Percentiles rank a stretch among this genome's conserved stretches.
Conservation (phyloP, 2,329 filamentous ascomycete genomes). For the Rhynchosporium agropyri region DNA sequence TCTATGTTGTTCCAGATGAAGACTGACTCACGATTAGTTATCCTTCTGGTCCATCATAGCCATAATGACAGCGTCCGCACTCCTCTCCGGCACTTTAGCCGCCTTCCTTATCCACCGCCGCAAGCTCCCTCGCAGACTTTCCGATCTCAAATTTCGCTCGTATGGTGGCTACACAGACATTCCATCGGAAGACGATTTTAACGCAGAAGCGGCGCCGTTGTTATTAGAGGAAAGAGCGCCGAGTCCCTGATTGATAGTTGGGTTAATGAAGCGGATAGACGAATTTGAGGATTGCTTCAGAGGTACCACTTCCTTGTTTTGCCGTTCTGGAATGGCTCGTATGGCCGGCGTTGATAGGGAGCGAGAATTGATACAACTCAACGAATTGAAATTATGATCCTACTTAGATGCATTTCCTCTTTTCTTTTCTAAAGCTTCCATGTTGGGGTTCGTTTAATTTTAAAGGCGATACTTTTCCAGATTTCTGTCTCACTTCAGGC, state of each 20-base stretch:
- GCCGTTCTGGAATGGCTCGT: too few species aligned
- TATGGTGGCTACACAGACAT: background rate
- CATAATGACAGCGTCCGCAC: background rate
- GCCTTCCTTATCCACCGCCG: slow-evolving; percentile 1
- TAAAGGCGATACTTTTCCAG: too few species aligned
- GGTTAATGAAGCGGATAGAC: background rate
- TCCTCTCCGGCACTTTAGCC: slow-evolving; percentile 5
- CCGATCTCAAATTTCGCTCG: background rate
- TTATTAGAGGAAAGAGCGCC: slow-evolving; percentile 4
- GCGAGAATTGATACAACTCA: too few species aligned
- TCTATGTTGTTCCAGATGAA: background rate
- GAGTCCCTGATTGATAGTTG: background rate
- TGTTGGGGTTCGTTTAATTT: too few species aligned
- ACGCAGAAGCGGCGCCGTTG: slow-evolving; percentile 3
- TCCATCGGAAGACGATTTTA: background rate
- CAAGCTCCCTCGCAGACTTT: background rate
- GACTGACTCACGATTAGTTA: background rate
- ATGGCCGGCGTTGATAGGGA: too few species aligned
- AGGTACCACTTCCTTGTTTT: background rate
- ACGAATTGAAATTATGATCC: too few species aligned
- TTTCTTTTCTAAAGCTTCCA: too few species aligned
- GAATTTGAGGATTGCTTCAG: too few species aligned
- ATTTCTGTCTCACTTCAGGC: too few species aligned
- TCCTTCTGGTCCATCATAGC: slow-evolving; percentile 5
- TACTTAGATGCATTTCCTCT: too few species aligned